Evolutionary conservation across 1,139 yeast species (phyloP), one percentile per base, ranked within the genome.

Genomic region (Hansenula lynferdii): DNA sequence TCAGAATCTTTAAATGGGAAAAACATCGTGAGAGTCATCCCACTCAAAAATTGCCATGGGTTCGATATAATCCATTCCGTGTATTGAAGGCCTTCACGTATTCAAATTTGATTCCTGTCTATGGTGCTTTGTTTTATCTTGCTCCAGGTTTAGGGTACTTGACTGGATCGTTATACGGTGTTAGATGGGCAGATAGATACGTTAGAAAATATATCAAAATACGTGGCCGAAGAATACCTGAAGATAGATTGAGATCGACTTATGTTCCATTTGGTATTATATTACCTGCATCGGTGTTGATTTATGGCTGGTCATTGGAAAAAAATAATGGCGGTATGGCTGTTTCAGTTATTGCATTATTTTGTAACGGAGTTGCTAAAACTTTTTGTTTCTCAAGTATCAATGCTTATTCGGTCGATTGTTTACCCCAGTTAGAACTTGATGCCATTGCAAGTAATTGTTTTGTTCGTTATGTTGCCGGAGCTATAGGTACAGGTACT

Each of bases 281-380:
- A 1, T 57, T 67, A 35, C 77, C 77, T 0, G 58, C 49, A 0
- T 47, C 68, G 8, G 63, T 66, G 34, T 48, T 75, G 11, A 60
- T 75, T 3, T 75, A 73, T 50, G 81, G 80, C 2, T 75, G 81
- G 80, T 49, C 68, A n/a, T 45, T 75, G 10, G 67, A 73, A 36
- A 62, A 63, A 41, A 60, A 64, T 39, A 64, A 63, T 40, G 80
- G 80, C 14, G 80, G 80, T 2, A 69, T 70, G 62, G 75, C 75
- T 0, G 60, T 75, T 4, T 79, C 80, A 1, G 62, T 75, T 9
- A 60, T 75, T 6, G 60, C 66, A 42, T 56, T 75, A 64, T 74
- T 73, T 42, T 25, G 67, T 19, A 61, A 65, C 28, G 80, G 77
- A 0, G 45, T 72, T 19, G 70, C 71, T 1, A 80, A 75, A 50